Evolutionary conservation across 257 asterid genomes (phyloP).

Genomic region (Petrea volubilis): DNA sequence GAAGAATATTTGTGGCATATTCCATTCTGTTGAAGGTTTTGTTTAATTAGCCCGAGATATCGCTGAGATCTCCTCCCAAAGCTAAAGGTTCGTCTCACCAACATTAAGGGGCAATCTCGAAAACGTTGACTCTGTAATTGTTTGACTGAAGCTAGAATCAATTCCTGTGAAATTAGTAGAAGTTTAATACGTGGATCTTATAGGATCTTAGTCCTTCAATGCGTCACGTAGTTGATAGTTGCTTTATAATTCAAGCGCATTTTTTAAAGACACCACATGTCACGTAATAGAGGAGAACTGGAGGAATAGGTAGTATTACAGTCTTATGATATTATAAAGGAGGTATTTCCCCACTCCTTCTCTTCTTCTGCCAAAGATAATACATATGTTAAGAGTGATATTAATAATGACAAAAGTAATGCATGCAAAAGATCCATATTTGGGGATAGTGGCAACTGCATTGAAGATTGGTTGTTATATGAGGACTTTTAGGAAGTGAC

Average conservation of each 20-base stretch:
- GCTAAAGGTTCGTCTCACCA: background rate
- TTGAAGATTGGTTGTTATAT: no score
- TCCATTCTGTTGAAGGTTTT: slow-evolving; percentile 19
- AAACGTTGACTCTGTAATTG: background rate
- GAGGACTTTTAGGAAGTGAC: no score
- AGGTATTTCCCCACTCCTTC: background rate
- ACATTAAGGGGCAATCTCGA: background rate
- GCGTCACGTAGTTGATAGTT: background rate
- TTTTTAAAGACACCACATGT: background rate
- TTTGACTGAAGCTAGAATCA: background rate
- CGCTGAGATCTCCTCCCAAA: background rate
- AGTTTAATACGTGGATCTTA: background rate
- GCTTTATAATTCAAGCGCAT: background rate
- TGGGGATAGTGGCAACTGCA: no score
- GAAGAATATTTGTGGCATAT: slow-evolving; percentile 36
- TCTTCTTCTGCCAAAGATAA: background rate
- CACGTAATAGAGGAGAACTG: background rate
- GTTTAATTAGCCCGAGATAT: slow-evolving; percentile 9
- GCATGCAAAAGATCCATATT: no score
- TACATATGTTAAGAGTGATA: no score
- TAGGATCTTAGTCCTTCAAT: background rate
- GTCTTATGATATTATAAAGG: background rate
- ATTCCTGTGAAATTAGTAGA: background rate
- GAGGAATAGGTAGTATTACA: background rate
- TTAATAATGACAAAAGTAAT: no score